Conservation (phyloP, 2,329 filamentous ascomycete genomes). For the Aspergillus nomiae region DNA sequence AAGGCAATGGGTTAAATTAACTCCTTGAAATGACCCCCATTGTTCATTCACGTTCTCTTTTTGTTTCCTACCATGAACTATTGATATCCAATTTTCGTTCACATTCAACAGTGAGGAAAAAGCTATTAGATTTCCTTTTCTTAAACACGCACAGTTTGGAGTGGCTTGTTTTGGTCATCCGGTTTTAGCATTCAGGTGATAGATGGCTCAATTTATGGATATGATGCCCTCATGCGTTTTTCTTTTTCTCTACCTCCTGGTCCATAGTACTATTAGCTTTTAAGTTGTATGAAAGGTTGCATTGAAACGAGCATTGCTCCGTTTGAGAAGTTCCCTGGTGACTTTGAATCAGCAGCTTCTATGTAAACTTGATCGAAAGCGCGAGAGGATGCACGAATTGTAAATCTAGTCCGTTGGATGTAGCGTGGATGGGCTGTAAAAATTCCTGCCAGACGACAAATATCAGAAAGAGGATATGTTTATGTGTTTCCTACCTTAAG, state of each 20-base stretch:
- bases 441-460: background rate
- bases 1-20: slow-evolving; percentile 43
- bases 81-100: slow-evolving; percentile 26
- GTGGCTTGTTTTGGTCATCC: slow-evolving; percentile 1
- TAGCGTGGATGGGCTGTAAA: background rate
- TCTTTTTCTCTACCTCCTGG: background rate
- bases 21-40: slow-evolving; percentile 6
- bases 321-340: background rate
- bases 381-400: background rate
- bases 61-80: slow-evolving; percentile 6
- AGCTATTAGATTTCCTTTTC: slow-evolving; percentile 10
- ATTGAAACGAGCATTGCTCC: background rate
- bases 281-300: background rate
- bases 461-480: background rate
- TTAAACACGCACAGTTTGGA: background rate
- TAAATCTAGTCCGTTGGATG: background rate
- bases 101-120: slow-evolving; percentile 22
- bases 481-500: no score
- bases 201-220: slow-evolving; percentile 1
- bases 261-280: background rate
- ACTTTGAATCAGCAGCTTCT: background rate
- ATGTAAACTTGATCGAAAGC: background rate
- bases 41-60: slow-evolving; percentile 10
- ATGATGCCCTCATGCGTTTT: background rate
- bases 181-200: background rate